A percentile compares a stretch with the other conserved stretches of the same genome.
Conservation (phyloP, 2,329 filamentous ascomycete species). For the Polychaeton citri region DNA sequence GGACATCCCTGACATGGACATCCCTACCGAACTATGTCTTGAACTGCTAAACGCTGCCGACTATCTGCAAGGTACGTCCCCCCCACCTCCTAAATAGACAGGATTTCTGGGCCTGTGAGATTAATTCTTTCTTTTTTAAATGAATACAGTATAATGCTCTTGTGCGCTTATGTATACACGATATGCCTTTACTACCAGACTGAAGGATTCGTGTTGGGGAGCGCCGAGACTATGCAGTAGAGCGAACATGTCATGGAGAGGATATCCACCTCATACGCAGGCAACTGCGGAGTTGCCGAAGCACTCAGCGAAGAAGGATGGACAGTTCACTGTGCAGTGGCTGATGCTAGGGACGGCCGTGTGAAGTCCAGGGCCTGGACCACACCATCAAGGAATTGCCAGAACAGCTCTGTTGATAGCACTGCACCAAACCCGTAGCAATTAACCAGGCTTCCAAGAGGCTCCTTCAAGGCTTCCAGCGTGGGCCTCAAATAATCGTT, state of each 20-base stretch:
- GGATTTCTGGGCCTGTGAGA: too few species aligned
- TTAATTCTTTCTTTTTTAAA: too few species aligned
- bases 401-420: constrained; percentile 6
- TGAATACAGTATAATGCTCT: too few species aligned
- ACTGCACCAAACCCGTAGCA: constrained; percentile 13
- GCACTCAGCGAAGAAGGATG: too few species aligned
- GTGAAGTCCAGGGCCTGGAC: constrained; percentile 3
- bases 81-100: too few species aligned
- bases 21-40: constrained; percentile 64
- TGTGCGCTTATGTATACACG: too few species aligned
- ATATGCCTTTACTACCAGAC: too few species aligned
- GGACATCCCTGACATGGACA: constrained; percentile 68
- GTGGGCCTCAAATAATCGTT: constrained; percentile 7
- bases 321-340: not conserved
- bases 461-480: constrained; percentile 8
- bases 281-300: too few species aligned
- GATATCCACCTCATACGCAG: too few species aligned
- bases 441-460: constrained; percentile 4
- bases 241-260: too few species aligned
- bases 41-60: constrained; percentile 68
- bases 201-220: too few species aligned
- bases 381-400: constrained; percentile 4
- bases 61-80: constrained; percentile 36
- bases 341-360: not conserved
- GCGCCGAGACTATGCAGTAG: too few species aligned